Percentiles rank a stretch among this genome's conserved stretches.
These are phyloP conservation scores for Purpureocillium takamizusanense DNA, from an alignment of 2,329 filamentous ascomycete genomes.

Conservation along the genomic window DNA sequence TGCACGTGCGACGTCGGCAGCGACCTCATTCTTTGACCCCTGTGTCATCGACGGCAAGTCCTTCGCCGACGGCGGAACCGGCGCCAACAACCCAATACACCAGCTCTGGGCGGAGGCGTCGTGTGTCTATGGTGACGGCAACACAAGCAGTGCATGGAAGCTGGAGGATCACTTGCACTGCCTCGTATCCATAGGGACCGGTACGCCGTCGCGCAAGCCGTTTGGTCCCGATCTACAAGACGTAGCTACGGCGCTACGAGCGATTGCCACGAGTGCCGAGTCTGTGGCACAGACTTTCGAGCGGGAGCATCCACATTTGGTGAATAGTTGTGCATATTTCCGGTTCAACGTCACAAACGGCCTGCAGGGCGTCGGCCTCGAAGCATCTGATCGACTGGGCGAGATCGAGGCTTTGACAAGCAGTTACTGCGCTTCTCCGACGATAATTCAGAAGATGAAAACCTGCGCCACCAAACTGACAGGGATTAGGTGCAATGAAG, in stretches of 20 bases:
- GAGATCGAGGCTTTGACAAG: neutral
- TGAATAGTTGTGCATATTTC: neutral
- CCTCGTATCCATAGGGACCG: slow-evolving; percentile 4
- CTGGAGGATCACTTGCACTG: slow-evolving; percentile 1
- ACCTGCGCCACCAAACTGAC: neutral
- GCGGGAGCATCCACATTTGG: neutral
- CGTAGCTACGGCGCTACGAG: neutral
- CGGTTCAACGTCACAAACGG: slow-evolving; percentile 1
- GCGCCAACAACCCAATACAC: slow-evolving; percentile 3
- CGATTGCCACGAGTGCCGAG: neutral
- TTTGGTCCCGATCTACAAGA: neutral
- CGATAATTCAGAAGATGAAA: neutral
- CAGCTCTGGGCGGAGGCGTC: slow-evolving; percentile 1
- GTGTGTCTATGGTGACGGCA: neutral
- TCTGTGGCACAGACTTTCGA: neutral
- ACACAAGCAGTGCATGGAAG: neutral
- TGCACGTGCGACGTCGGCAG: slow-evolving; percentile 10
- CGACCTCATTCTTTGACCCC: slow-evolving; percentile 7
- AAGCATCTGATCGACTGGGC: neutral
- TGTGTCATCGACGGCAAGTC: slow-evolving; percentile 1
- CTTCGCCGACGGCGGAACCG: slow-evolving; percentile 2
- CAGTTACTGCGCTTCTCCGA: neutral
- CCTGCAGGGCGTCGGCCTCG: slow-evolving; percentile 1
- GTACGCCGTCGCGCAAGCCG: slow-evolving; percentile 1
- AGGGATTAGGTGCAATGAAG: no score